These are phyloP conservation scores for Tetragonia tetragonoides DNA, from an alignment of 148 eudicot species.

Conservation along the genomic window DNA sequence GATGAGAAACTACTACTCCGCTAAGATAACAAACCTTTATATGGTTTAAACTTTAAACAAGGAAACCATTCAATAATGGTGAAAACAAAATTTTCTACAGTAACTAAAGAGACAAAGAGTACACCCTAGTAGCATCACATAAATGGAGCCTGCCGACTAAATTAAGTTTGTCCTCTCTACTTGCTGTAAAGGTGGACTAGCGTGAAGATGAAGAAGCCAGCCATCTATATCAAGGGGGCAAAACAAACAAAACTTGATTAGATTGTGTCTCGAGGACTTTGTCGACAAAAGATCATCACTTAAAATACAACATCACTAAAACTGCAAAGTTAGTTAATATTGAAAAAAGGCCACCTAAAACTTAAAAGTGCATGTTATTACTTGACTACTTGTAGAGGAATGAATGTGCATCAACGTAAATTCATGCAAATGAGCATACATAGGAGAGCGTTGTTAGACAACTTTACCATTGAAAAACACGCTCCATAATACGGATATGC, in stretches of 20 bases:
- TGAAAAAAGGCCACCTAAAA: neutral
- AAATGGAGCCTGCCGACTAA: neutral
- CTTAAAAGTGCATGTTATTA: neutral
- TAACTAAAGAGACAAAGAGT: neutral
- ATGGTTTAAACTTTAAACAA: neutral
- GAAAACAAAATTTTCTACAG: conserved; percentile 15
- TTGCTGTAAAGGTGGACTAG: conserved; percentile 74
- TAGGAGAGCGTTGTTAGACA: neutral
- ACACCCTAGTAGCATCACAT: neutral
- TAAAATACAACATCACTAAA: neutral
- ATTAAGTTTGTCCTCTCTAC: conserved; percentile 23
- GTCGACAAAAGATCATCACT: neutral
- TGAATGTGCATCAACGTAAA: too few species aligned
- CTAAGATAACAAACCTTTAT: too few species aligned
- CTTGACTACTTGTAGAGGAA: too few species aligned
- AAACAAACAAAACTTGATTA: neutral
- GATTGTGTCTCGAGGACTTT: neutral
- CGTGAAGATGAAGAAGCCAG: conserved; percentile 76
- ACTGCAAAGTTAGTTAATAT: neutral
- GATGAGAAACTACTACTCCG: neutral
- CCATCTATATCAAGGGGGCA: conserved; percentile 56
- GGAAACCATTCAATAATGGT: neutral
- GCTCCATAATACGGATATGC: conserved; percentile 94
- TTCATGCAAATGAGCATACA: neutral
- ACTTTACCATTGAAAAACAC: conserved; percentile 71